Conservation (phyloP, 768 basidiomycete genomes). For the Calocybe cyanea region DNA sequence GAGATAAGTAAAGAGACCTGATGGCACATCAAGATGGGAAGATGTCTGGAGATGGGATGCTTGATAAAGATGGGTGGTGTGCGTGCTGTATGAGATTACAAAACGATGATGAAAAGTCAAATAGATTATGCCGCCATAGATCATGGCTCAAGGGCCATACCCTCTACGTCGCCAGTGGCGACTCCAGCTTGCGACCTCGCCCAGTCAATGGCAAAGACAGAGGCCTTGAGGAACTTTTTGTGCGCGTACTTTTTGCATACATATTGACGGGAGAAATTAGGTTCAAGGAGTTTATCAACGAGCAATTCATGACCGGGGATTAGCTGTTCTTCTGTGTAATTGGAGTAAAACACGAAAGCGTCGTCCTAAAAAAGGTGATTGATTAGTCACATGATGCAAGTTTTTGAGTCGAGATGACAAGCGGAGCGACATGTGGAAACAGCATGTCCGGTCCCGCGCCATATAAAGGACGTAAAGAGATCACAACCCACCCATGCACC, state of each 20-base stretch:
- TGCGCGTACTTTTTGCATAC: constrained; percentile 95
- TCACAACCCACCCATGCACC: constrained; percentile 86
- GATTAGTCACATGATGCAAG: constrained; percentile 36
- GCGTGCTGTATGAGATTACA: constrained; percentile 16
- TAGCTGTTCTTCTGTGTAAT: constrained; percentile 86
- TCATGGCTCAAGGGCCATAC: constrained; percentile 45
- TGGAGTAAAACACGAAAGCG: constrained; percentile 89
- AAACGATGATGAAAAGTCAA: constrained; percentile 16
- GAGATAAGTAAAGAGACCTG: constrained; percentile 18
- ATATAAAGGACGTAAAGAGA: constrained; percentile 10
- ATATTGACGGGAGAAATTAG: constrained; percentile 78
- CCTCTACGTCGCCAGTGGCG: constrained; percentile 31
- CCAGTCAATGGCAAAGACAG: constrained; percentile 74
- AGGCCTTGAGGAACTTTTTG: constrained; percentile 97
- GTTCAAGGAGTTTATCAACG: constrained; percentile 76
- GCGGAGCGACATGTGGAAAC: constrained; percentile 18
- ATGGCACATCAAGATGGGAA: constrained; percentile 17
- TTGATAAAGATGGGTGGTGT: constrained; percentile 7
- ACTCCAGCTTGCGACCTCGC: constrained; percentile 48
- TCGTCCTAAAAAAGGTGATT: constrained; percentile 58
- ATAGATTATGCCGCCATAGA: constrained; percentile 17
- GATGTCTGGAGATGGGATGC: constrained; percentile 13
- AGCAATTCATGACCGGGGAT: constrained; percentile 76
- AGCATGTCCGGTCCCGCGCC: constrained; percentile 11
- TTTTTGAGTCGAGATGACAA: background rate